Evolutionary conservation across 306 rosid genomes (phyloP).

Genomic region (Citrullus mucosospermus): DNA sequence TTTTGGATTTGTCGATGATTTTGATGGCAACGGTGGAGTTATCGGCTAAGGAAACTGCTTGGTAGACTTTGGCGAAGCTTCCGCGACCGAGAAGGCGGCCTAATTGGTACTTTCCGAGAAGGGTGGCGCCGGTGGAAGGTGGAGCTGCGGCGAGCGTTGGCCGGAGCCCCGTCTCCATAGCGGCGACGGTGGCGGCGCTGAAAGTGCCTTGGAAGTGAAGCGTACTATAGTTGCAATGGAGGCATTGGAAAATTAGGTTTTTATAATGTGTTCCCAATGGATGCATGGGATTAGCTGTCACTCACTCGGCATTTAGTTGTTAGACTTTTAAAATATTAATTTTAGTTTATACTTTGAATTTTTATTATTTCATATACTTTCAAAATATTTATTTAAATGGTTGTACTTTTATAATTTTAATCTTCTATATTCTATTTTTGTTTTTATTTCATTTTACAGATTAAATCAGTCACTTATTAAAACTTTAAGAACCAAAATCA

Average conservation of each 20-base stretch:
- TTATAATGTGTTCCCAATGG: not conserved
- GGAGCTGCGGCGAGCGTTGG: not conserved
- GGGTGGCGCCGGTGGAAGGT: slow-evolving; percentile 3
- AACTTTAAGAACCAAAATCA: no score
- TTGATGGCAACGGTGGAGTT: slow-evolving; percentile 53
- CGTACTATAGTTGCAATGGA: not conserved
- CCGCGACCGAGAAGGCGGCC: slow-evolving; percentile 59
- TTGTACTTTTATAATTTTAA: no score
- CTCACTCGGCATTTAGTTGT: no score
- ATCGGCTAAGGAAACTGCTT: slow-evolving; percentile 44
- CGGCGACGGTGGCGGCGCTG: not conserved
- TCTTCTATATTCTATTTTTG: no score
- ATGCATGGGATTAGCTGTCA: not conserved
- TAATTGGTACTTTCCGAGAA: slow-evolving; percentile 48
- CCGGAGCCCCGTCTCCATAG: slow-evolving; percentile 32
- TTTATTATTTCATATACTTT: no score
- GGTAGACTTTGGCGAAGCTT: slow-evolving; percentile 72
- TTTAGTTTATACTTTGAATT: no score
- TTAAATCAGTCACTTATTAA: no score
- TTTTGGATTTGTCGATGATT: slow-evolving; percentile 54
- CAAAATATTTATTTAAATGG: no score
- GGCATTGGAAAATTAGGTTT: not conserved
- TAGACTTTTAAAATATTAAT: no score
- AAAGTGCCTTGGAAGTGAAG: not conserved
- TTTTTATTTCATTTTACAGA: no score